Evolutionary conservation across 2,329 filamentous ascomycete species (phyloP).

Genomic region (Botrytis paeoniae): DNA sequence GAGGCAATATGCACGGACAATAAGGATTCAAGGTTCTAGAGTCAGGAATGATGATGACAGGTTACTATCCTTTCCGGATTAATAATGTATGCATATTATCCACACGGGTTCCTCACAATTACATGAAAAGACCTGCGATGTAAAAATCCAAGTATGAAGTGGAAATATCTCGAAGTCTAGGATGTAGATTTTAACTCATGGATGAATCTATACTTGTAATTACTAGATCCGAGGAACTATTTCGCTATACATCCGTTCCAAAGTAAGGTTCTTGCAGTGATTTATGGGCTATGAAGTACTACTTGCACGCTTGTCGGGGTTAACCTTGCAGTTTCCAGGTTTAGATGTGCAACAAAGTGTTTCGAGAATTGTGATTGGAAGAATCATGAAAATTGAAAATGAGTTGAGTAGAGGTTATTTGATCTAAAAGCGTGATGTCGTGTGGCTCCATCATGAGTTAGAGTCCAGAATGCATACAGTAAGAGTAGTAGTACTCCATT

Average conservation of each 20-base stretch:
- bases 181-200: no score
- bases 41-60: neutral
- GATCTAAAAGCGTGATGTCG: no score
- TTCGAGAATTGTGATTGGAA: neutral
- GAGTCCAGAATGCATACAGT: neutral
- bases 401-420: no score
- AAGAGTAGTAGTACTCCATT: neutral
- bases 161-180: neutral
- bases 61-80: neutral
- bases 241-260: neutral
- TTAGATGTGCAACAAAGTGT: neutral
- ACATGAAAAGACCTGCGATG: neutral
- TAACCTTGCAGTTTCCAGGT: neutral
- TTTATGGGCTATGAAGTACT: neutral
- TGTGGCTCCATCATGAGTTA: neutral
- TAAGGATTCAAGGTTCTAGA: neutral
- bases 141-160: neutral
- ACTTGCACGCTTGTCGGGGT: neutral
- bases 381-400: neutral
- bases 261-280: accelerated
- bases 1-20: neutral
- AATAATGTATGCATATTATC: neutral
- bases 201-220: neutral
- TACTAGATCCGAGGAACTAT: neutral
- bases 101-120: accelerated